phyloP scores from a whole-genome alignment of 2,329 filamentous ascomycete species.

The Malbranchea cinnamomea region DNA sequence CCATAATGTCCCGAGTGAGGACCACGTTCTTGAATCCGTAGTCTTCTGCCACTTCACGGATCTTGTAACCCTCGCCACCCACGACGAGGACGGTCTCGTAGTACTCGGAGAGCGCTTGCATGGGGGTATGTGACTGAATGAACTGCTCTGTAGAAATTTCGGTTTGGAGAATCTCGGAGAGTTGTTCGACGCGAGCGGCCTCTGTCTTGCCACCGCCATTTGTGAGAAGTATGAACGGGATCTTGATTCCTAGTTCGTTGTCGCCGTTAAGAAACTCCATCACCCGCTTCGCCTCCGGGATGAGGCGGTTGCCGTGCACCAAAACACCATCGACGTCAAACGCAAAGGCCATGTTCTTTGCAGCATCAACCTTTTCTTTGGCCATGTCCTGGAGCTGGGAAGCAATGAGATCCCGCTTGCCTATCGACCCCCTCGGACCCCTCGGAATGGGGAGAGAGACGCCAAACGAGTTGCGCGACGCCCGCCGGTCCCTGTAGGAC shows the following conservation, averaged over 20 bases:
- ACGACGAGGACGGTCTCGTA: constrained; percentile 63
- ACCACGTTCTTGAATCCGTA: constrained; percentile 63
- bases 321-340: constrained; percentile 58
- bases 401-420: constrained; percentile 50
- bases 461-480: constrained; percentile 63
- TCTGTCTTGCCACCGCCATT: constrained; percentile 63
- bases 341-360: constrained; percentile 69
- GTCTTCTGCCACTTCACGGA: constrained; percentile 55
- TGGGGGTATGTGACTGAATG: constrained; percentile 63
- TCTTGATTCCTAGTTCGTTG: constrained; percentile 66
- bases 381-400: constrained; percentile 55
- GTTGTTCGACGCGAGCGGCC: constrained; percentile 47
- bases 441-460: constrained; percentile 57
- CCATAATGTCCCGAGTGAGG: constrained; percentile 58
- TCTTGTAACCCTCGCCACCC: constrained; percentile 60
- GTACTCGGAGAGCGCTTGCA: constrained; percentile 62
- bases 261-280: constrained; percentile 60
- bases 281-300: constrained; percentile 50
- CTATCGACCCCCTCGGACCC: constrained; percentile 51
- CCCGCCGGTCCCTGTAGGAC: constrained; percentile 51
- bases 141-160: constrained; percentile 58
- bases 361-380: constrained; percentile 48
- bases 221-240: constrained; percentile 59
- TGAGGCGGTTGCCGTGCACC: constrained; percentile 56
- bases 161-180: constrained; percentile 49